These are phyloP conservation scores for Citrullus amarus DNA, from an alignment of 306 rosid species.

Conservation along the genomic window DNA sequence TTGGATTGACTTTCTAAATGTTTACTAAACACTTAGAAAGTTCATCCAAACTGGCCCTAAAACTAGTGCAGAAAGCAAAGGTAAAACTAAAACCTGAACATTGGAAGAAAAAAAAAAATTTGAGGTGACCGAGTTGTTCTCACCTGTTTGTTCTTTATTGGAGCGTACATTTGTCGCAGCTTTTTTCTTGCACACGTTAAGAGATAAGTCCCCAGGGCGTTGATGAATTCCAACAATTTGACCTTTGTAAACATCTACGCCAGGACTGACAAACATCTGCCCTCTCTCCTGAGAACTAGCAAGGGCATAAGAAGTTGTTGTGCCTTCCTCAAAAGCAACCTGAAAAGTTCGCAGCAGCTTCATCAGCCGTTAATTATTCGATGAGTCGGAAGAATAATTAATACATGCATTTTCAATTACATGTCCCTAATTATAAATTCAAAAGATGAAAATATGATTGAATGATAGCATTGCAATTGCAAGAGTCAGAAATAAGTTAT, in stretches of 20 bases:
- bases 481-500: not conserved
- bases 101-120: not conserved
- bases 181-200: slow-evolving; percentile 92
- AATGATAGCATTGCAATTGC: not conserved
- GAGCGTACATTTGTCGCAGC: slow-evolving; percentile 96
- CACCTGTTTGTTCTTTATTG: slow-evolving; percentile 88
- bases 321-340: slow-evolving; percentile 97
- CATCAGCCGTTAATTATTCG: not conserved
- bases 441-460: not conserved
- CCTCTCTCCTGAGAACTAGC: slow-evolving; percentile 92
- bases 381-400: not conserved
- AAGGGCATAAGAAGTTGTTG: slow-evolving; percentile 81
- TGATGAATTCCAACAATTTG: slow-evolving; percentile 95
- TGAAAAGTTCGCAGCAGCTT: slow-evolving; percentile 21
- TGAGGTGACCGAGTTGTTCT: slow-evolving; percentile 18
- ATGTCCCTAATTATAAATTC: no score
- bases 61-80: not conserved
- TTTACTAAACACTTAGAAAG: no score
- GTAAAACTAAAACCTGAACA: not conserved
- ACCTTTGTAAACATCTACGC: slow-evolving; percentile 76
- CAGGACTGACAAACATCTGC: slow-evolving; percentile 80
- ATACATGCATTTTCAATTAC: not conserved
- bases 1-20: no score
- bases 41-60: no score
- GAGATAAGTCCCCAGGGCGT: slow-evolving; percentile 83